phyloP scores from a whole-genome alignment of 192 early-diverging fungal genomes.

The Diversispora epigaea region DNA sequence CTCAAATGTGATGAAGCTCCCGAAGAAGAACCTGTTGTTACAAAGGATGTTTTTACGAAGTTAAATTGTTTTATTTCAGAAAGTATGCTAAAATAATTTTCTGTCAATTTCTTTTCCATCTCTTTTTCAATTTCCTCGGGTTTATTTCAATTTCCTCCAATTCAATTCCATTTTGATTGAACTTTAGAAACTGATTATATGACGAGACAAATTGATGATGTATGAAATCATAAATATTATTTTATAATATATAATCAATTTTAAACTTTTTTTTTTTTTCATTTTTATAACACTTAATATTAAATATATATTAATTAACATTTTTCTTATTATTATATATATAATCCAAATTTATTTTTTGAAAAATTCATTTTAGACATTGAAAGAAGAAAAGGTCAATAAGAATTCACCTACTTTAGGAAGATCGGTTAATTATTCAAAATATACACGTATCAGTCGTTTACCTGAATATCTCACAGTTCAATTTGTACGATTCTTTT shows the following conservation, averaged over 20 bases:
- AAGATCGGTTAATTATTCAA: slow-evolving; percentile 77
- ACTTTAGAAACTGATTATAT: too few species aligned
- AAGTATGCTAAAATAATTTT: slow-evolving; percentile 35
- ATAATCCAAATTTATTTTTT: neutral
- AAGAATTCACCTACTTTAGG: slow-evolving; percentile 84
- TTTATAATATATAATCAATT: too few species aligned
- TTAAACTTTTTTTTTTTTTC: too few species aligned
- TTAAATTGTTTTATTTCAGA: slow-evolving; percentile 68
- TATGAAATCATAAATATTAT: too few species aligned
- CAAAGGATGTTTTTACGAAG: slow-evolving; percentile 75
- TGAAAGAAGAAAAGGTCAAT: slow-evolving; percentile 78
- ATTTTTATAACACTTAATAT: too few species aligned
- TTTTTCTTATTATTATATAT: neutral
- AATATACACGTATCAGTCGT: slow-evolving; percentile 72
- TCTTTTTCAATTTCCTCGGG: slow-evolving; percentile 26
- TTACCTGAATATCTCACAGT: slow-evolving; percentile 88
- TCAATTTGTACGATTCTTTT: slow-evolving; percentile 93
- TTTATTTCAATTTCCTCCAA: slow-evolving; percentile 1
- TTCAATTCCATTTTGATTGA: too few species aligned
- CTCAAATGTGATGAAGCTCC: slow-evolving; percentile 78
- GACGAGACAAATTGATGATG: too few species aligned
- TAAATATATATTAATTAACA: neutral
- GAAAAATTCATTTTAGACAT: slow-evolving; percentile 45
- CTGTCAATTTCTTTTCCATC: neutral
- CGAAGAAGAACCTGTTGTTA: slow-evolving; percentile 61